Evolutionary conservation across 805 yeast species (phyloP).

Genomic region (Torulaspora gathmanii): DNA sequence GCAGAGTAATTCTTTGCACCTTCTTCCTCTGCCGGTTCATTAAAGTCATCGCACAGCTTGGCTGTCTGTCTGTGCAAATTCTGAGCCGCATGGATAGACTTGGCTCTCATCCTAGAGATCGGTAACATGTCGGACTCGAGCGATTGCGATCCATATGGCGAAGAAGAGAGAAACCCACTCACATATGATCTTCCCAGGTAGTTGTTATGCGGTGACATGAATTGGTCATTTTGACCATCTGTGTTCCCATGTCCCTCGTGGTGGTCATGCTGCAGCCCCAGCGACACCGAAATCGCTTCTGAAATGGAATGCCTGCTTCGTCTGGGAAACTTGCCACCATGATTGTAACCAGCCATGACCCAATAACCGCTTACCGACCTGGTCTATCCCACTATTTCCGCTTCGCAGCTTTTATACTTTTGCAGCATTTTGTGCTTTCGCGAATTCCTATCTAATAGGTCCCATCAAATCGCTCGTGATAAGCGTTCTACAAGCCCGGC

Average conservation of each 20-base stretch:
- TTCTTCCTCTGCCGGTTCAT: conserved; percentile 19
- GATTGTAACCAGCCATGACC: not conserved
- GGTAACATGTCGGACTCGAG: conserved; percentile 13
- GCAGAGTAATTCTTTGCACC: conserved; percentile 9
- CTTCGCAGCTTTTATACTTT: not conserved
- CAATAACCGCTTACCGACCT: not conserved
- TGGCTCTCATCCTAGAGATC: conserved; percentile 12
- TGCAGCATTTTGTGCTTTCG: not conserved
- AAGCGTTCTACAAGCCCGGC: not conserved
- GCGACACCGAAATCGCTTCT: conserved; percentile 32
- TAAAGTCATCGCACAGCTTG: conserved; percentile 30
- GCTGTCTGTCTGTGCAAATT: conserved; percentile 35
- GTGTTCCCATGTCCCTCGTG: conserved; percentile 3
- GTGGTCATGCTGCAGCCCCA: conserved; percentile 26
- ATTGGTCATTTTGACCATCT: conserved; percentile 4
- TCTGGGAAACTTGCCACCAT: not conserved
- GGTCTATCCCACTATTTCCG: not conserved
- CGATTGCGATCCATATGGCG: conserved; percentile 15
- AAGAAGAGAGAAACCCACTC: conserved; percentile 25
- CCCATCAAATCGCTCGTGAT: not conserved
- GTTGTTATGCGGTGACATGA: conserved; percentile 11
- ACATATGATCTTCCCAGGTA: conserved; percentile 33
- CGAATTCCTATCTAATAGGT: not conserved
- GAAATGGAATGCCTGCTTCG: conserved; percentile 21
- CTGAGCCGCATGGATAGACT: conserved; percentile 28